Base-by-base conservation (phyloP, 2,329 filamentous ascomycete genomes). In the Claviceps cyperi region DNA sequence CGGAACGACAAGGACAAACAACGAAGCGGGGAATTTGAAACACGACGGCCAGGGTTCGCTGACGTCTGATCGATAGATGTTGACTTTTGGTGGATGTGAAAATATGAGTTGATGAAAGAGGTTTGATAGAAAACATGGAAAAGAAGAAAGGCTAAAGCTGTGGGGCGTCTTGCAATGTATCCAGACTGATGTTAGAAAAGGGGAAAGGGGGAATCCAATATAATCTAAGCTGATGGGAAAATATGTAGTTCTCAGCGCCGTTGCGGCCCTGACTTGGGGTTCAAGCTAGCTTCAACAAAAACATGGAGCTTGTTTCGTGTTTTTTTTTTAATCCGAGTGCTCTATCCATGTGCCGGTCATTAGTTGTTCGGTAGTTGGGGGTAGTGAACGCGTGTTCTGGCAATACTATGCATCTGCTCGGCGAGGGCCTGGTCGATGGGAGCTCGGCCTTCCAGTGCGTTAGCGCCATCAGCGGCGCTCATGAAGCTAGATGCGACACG, bases 331-430 rank as follows among this genome's bases (percentile, higher is more conserved):
- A n/a, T 21, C 8, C 17, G 15, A 13, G 14, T 38, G 35, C 35
- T 38, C 35, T 3, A 24, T 17, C 4, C 7, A 24, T 5, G n/a
- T 19, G 1, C 15, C 14, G 22, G 0, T n/a, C 8, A 15, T 37
- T 37, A 47, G 37, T 49, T 46, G 32, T 52, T 57, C 24, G 47
- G 49, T 52, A 59, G 51, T 51, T 58, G 55, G 4, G 63, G 60
- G 2, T 60, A 36, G 40, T 61, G 58, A 28, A 62, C 46, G 32
- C 56, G 55, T 21, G 57, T 53, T 19, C 54, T 50, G 7, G 55
- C 47, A 35, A 59, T 46, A 2, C 53, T 50, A 15, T 39, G 49
- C 41, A 64, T 43, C 7, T 39, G 21, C 37, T 46, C 35, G 11
- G 53, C 51, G 22, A 41, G 36, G 21, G 46, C 37, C 22, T 56